Base-by-base conservation (phyloP, 306 rosid genomes). In the Cicer cuneatum region DNA sequence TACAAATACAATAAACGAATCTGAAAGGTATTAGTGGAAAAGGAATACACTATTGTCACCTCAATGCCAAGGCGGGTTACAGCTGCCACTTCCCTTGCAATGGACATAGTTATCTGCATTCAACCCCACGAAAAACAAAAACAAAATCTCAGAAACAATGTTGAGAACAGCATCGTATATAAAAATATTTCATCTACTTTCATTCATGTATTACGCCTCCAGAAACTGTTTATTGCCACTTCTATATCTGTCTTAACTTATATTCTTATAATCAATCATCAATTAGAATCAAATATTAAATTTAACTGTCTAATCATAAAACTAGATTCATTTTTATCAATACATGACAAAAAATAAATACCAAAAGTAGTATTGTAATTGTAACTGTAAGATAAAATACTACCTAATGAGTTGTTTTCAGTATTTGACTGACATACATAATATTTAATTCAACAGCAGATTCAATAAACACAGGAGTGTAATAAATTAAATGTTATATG, bases 41-140 rank as follows among this genome's bases (percentile, higher is more conserved):
- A 71, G 39, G 7, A 21, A 63, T 33, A 38, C 63, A 64, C 3
- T 45, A 43, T 58, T 71, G 71, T 68, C 82, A 94, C 99, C 99
- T 94, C 97, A 83, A 94, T 85, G 59, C 99, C 99, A 48, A 92
- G 96, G 64, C 95, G 96, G 75, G 96, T 90, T 65, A 94, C 99
- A 73, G 93, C 66, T 72, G 97, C 96, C 72, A 94, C 99, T 82
- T 92, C 99, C 86, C 95, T 87, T 43, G 97, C 97, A 73, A 94
- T 94, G 71, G 92, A 85, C 98, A 90, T 94, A 10, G 97, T 91
- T 40, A 91, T 72, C 97, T 94, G 82, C 52, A 83, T 46, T 59
- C 11, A 42, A 77, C 8, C 29, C 61, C 48, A 15, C 33, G 15
- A 7, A 54, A 37, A 42, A 69, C 10, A 47, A 56, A 19, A 43